Conservation (phyloP, 192 early-diverging fungal species). For the Backusella australiensis region DNA sequence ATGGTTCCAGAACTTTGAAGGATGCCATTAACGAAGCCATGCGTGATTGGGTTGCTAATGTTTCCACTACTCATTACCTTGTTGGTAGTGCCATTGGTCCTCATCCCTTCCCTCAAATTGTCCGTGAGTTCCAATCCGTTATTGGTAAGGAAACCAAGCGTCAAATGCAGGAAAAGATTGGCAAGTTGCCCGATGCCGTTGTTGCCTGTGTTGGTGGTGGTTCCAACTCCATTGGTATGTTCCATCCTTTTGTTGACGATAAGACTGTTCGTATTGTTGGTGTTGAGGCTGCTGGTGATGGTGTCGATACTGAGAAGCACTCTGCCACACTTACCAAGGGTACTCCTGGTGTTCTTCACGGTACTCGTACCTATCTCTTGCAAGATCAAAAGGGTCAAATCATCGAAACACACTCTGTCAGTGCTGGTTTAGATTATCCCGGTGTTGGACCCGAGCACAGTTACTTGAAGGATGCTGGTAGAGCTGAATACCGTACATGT, state of each 20-base stretch:
- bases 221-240: constrained; percentile 96
- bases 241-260: constrained; percentile 92
- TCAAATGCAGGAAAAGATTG: constrained; percentile 79
- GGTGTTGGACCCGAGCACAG: constrained; percentile 98
- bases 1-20: constrained; percentile 85
- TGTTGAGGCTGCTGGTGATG: constrained; percentile 94
- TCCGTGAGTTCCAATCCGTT: constrained; percentile 97
- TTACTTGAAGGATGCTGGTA: constrained; percentile 81
- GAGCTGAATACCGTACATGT: constrained; percentile 71
- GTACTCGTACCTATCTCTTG: constrained; percentile 91
- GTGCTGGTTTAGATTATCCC: constrained; percentile 97
- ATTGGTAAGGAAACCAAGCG: constrained; percentile 89
- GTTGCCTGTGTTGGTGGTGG: constrained; percentile 98
- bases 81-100: constrained; percentile 97
- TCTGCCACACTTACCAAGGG: constrained; percentile 88
- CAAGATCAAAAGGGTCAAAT: constrained; percentile 98
- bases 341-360: constrained; percentile 91
- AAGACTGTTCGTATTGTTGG: constrained; percentile 83
- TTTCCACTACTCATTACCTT: constrained; percentile 89
- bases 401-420: constrained; percentile 90
- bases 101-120: constrained; percentile 96
- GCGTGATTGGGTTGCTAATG: constrained; percentile 98
- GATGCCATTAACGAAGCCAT: constrained; percentile 99
- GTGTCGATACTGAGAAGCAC: constrained; percentile 82
- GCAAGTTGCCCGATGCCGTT: constrained; percentile 87